Base-by-base conservation (phyloP, 208 protist genomes). In the Wallacemonas collosoma region DNA sequence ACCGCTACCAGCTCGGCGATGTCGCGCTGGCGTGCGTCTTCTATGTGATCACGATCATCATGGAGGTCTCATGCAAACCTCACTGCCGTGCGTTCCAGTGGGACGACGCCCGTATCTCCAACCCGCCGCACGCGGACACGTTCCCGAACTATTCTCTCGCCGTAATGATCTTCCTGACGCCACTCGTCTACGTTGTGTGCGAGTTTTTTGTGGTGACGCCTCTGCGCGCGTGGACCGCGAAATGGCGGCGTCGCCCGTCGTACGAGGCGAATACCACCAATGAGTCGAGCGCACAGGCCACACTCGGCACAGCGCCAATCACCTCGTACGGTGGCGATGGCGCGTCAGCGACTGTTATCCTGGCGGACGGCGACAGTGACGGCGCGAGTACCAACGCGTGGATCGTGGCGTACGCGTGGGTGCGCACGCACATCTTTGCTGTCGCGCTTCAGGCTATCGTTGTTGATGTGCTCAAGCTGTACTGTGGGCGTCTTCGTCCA, bases 401-500 rank as follows among this genome's bases (percentile, higher is more conserved):
- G 53, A 5, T 57, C 17, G 40, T 65, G 40, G 43, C 60, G 41
- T 91, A 85, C 62, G 60, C 82, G 2, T 96, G 91, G 89, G 41
- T 89, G 55, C 76, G 76, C 51, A 75, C 76, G 1, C 87, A 92
- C 14, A 41, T 91, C 2, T 87, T 85, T 75, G 71, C 91, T 0
- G 39, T 81, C 0, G 69, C 69, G 1, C 54, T 90, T 11, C 66
- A 91, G 45, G 62, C 78, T 3, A 72, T 81, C 45, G 71, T 89
- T 0, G 70, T 81, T 40, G 71, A 82, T 38, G 12, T 90, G 4
- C 38, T 91, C 2, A 94, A 96, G 73, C 38, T 96, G 11, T 90
- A 88, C 68, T 91, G 93, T n/a, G 96, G 97, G 8, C 82, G 97
- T 9, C 88, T 96, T 35, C 85, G 97, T 1, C 97, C 97, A 14